phyloP scores from a whole-genome alignment of 768 basidiomycete species.

The Suillus lakei region DNA sequence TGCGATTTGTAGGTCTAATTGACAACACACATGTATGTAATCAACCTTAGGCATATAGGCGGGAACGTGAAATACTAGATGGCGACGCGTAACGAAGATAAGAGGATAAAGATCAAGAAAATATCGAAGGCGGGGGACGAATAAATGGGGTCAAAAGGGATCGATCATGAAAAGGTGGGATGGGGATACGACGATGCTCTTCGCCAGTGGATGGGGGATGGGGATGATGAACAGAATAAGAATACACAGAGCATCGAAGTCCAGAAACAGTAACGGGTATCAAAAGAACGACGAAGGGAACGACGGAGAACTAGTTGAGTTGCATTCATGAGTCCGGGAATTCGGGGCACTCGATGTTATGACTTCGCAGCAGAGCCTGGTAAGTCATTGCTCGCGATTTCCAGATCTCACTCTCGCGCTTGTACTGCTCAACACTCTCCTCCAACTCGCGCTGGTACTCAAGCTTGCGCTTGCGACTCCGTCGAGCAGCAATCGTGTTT shows the following conservation, averaged over 20 bases:
- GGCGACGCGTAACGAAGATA: background rate
- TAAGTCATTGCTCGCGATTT: slow-evolving; percentile 53
- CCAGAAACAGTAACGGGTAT: background rate
- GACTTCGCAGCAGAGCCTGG: slow-evolving; percentile 58
- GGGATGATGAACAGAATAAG: slow-evolving; percentile 27
- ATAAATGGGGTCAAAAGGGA: background rate
- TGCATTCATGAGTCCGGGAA: slow-evolving; percentile 39
- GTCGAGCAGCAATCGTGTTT: slow-evolving; percentile 86
- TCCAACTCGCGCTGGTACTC: slow-evolving; percentile 72
- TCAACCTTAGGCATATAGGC: slow-evolving; percentile 2
- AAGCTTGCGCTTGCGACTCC: slow-evolving; percentile 76
- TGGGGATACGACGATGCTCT: slow-evolving; percentile 62
- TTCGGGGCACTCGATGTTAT: slow-evolving; percentile 61
- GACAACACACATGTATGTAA: slow-evolving; percentile 9
- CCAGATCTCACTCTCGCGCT: slow-evolving; percentile 66
- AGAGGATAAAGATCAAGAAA: slow-evolving; percentile 11
- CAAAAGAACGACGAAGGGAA: slow-evolving; percentile 16
- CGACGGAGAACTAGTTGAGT: slow-evolving; percentile 10
- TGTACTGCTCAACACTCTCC: slow-evolving; percentile 54
- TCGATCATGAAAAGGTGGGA: slow-evolving; percentile 14
- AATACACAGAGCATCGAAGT: slow-evolving; percentile 52
- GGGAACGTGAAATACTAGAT: background rate
- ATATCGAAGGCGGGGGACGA: background rate
- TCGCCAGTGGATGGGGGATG: slow-evolving; percentile 49
- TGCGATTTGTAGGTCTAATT: slow-evolving; percentile 11